phyloP scores from a whole-genome alignment of 352 stramenopile genomes.

The Pythium brachiatum region DNA sequence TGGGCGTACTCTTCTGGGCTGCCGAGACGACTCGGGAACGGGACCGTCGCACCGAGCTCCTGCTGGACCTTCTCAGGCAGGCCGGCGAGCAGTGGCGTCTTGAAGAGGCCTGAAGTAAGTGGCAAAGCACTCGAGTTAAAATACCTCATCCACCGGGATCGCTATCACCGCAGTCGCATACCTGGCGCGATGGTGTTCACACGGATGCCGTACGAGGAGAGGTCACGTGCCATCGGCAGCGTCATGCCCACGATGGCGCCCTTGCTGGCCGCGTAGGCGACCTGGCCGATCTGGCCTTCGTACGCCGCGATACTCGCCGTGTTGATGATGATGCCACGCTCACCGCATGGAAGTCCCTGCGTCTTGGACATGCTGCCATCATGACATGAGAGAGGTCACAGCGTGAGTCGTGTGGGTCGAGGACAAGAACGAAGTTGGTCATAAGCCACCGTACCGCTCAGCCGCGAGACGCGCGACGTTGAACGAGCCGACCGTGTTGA shows the following conservation, averaged over 20 bases:
- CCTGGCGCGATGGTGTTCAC: constrained; percentile 96
- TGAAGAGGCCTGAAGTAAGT: constrained; percentile 88
- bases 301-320: constrained; percentile 97
- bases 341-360: constrained; percentile 60
- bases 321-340: constrained; percentile 98
- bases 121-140: background rate
- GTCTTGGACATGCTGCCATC: constrained; percentile 82
- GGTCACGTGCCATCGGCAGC: constrained; percentile 94
- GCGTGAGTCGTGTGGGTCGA: background rate
- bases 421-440: background rate
- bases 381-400: constrained; percentile 3
- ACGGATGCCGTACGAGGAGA: constrained; percentile 92
- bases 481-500: constrained; percentile 98
- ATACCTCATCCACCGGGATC: background rate
- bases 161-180: constrained; percentile 10
- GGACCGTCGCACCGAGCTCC: constrained; percentile 91
- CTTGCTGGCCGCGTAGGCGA: constrained; percentile 97
- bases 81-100: constrained; percentile 94
- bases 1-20: constrained; percentile 95
- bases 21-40: constrained; percentile 95
- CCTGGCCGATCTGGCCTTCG: constrained; percentile 97
- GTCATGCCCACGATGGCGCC: constrained; percentile 96
- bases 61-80: constrained; percentile 94
- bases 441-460: constrained; percentile 62
- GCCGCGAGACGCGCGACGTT: constrained; percentile 95